Evolutionary conservation across 192 early-diverging fungal genomes (phyloP).

Genomic region (Coemansia sp.): DNA sequence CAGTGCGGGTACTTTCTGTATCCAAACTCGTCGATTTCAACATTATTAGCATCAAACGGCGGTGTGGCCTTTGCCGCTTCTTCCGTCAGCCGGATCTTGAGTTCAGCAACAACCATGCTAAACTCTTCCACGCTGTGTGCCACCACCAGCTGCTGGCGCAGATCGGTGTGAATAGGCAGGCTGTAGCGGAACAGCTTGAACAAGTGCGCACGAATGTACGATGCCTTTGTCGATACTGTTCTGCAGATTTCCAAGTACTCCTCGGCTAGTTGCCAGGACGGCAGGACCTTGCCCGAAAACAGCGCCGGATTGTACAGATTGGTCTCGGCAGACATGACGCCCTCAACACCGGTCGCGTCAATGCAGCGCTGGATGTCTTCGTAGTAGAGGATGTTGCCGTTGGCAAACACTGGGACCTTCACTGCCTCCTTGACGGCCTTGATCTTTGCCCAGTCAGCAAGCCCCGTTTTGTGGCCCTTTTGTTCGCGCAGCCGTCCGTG

Average conservation of each 20-base stretch:
- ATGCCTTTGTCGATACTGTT: slow-evolving; percentile 61
- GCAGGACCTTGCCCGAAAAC: slow-evolving; percentile 67
- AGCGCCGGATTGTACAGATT: slow-evolving; percentile 87
- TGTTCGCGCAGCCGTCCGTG: slow-evolving; percentile 95
- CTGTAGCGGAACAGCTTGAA: slow-evolving; percentile 88
- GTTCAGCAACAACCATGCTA: slow-evolving; percentile 45
- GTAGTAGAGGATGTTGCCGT: slow-evolving; percentile 94
- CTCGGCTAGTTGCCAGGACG: slow-evolving; percentile 74
- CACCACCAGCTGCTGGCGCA: slow-evolving; percentile 69
- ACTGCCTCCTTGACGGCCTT: slow-evolving; percentile 77
- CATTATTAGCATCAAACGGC: slow-evolving; percentile 29
- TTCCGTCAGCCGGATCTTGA: slow-evolving; percentile 47
- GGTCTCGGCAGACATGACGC: slow-evolving; percentile 92
- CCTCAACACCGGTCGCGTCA: slow-evolving; percentile 82
- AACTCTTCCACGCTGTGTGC: slow-evolving; percentile 63
- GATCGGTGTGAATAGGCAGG: slow-evolving; percentile 74
- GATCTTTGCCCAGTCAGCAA: slow-evolving; percentile 97
- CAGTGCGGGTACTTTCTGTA: slow-evolving; percentile 60
- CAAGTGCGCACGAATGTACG: slow-evolving; percentile 79
- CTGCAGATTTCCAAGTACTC: slow-evolving; percentile 90
- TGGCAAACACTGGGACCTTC: slow-evolving; percentile 90
- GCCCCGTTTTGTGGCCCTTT: slow-evolving; percentile 93
- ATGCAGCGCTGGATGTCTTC: slow-evolving; percentile 87
- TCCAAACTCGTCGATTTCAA: slow-evolving; percentile 39
- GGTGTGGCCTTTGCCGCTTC: slow-evolving; percentile 2